Evolutionary conservation across 2,329 filamentous ascomycete species (phyloP), one percentile per base, ranked within the genome.

Genomic region (Aureobasidium pullulans): DNA sequence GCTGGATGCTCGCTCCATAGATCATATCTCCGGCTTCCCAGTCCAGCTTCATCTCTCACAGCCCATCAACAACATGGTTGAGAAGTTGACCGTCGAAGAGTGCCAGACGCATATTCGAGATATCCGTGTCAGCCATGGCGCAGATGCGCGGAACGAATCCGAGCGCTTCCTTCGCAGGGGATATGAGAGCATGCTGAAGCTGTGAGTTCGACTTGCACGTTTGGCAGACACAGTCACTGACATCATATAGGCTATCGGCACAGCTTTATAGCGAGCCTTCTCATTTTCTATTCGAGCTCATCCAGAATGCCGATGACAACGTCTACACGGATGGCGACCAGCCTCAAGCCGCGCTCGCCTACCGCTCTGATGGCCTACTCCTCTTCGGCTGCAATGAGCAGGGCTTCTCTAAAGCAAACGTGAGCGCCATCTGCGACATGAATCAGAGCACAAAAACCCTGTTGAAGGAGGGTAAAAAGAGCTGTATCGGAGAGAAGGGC

Each of bases 281-380:
- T 0, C 72, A 77, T 34, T 83, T 82, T 62, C 67, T 83, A 0
- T 77, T 80, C 36, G 80, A 83, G 64, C 65, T 83, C 1, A 71
- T 83, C 0, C 80, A 82, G 61, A 83, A 83, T 64, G 78, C 79
- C 4, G 80, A 83, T 46, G 79, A 82, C 65, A 81, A 81, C 59
- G 58, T 60, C 10, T 82, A 76, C 62, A 42, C 31, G 7, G 42
- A 44, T 5, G 60, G 29, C 32, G 48, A 52, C 4, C 42, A 39
- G 31, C 68, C 64, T 23, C 58, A 62, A 23, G 7, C 79, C 75
- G 57, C 58, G 62, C 10, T 69, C 59, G 49, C 61, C 5, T 66
- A 62, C 31, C 60, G 62, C 13, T 59, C 62, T 13, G 39, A 63
- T 40, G 68, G 70, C 31, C 49, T 59, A 28, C 61, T 81, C 0